Conservation (phyloP, 305 asterid species). For the Solanum chacoense region DNA sequence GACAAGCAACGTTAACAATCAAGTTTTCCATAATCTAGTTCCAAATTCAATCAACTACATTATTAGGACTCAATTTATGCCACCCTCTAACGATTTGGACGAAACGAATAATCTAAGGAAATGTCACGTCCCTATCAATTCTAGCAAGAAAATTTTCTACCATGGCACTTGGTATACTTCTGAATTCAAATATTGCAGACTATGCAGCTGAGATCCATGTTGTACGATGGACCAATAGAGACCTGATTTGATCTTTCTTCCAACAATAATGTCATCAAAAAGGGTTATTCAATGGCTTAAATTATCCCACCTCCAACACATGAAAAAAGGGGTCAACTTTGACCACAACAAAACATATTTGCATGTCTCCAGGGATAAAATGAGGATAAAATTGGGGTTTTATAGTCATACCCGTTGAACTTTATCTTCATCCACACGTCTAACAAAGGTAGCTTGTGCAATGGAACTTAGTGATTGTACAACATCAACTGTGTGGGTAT, state of each 20-base stretch:
- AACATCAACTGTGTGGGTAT: not conserved
- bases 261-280: constrained; percentile 4
- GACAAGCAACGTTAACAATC: not conserved
- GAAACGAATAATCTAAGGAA: not conserved
- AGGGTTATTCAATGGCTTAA: not conserved
- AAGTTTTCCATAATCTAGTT: not conserved
- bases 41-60: not conserved
- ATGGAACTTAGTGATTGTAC: not conserved
- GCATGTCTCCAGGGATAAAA: not conserved
- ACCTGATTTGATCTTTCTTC: constrained; percentile 9
- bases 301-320: not conserved
- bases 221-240: constrained; percentile 19
- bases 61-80: not conserved
- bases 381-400: not conserved
- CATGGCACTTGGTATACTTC: not conserved
- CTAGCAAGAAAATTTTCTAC: not conserved
- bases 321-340: not conserved
- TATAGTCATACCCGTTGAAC: not conserved
- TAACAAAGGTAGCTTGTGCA: not conserved
- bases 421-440: not conserved
- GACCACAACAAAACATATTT: not conserved
- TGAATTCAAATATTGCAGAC: not conserved
- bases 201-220: not conserved
- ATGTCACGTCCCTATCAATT: not conserved
- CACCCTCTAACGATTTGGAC: not conserved